Base-by-base conservation (phyloP, 768 basidiomycete species). In the Lyophyllum decastes region DNA sequence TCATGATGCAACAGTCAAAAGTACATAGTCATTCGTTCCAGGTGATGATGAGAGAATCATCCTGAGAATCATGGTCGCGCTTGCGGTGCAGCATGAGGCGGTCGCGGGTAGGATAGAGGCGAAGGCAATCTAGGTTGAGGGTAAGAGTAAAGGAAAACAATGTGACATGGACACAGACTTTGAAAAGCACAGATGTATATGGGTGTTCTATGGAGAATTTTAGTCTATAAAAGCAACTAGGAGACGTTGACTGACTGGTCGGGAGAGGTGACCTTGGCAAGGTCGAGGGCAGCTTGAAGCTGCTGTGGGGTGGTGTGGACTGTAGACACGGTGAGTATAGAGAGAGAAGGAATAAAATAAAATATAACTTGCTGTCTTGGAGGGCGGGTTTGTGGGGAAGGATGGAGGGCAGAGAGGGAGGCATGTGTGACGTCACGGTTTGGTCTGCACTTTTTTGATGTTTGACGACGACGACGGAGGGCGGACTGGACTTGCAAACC, bases 151-250 rank as follows among this genome's bases (percentile, higher is more conserved):
- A 22, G 22, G 22, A 7, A 45, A 24, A 2, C 11, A 24, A 1
- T 16, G 9, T 2, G 21, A 58, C 56, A 8, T 25, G n/a, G 19
- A 4, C 30, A 66, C 70, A 43, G 70, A 87, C 88, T 80, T 63
- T 81, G 71, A 34, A 88, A 74, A 3, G 79, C 86, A 63, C 91
- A 93, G 55, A 93, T 91, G 68, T 83, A 90, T n/a, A 93, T 88
- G 0, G 89, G 85, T 2, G 90, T 92, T 60, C 91, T 92, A 48
- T 58, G 17, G 12, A n/a, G 25, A 1, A 17, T n/a, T 58, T 11
- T 54, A 46, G 0, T 49, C 41, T 51, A 34, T 4, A 16, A 21
- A 25, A 41, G 51, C 9, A 14, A 10, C 44, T 54, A 16, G n/a
- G 19, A 19, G 8, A 34, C 19, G n/a, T n/a, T n/a, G 6, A 48